Evolutionary conservation across 108 stramenopile species (phyloP), one percentile per base, ranked within the genome.

Genomic region (Cylindrotheca fusiformis): DNA sequence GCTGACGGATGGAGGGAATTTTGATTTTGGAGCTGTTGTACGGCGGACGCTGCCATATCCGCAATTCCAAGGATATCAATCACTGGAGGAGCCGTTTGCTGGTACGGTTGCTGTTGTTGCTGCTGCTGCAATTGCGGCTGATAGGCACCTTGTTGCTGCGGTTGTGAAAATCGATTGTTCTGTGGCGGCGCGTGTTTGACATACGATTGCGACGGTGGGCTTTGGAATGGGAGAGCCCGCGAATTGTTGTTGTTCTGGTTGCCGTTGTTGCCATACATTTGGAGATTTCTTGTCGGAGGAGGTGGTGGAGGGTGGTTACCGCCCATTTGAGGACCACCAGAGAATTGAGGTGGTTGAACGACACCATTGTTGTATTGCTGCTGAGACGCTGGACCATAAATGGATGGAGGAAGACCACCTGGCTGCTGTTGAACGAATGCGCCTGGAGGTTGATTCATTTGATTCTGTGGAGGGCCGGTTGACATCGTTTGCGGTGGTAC

Each of bases 31-130:
- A 80, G 52, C 44, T 56, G 73, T 30, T 77, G 79, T 12, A 89
- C 71, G 27, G 82, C 85, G 20, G 84, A 83, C 1, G 89, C 82
- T 2, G 89, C 89, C 53, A 87, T 87, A 48, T 87, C 89, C 0
- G 89, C 89, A 53, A 91, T 71, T 20, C 77, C 83, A 26, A 87
- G 60, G 60, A 91, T 87, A 57, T 91, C 89, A 5, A 85, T 68
- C 6, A 69, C n/a, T 6, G 25, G 50, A 23, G 48, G 47, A 23
- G 60, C 4, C 31, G 14, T 3, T 58, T 58, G 57, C 2, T 58
- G 57, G 27, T 58, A 72, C 21, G 54, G 76, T 36, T 69, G 79
- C 4, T 65, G 54, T 2, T 6, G 17, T 26, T 32, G 75, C 21
- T 58, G 76, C 47, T 69, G 79, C 30, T 65, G 63, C 2, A 6